Base-by-base conservation (phyloP, 768 basidiomycete species). In the Tricholoma matsutake region DNA sequence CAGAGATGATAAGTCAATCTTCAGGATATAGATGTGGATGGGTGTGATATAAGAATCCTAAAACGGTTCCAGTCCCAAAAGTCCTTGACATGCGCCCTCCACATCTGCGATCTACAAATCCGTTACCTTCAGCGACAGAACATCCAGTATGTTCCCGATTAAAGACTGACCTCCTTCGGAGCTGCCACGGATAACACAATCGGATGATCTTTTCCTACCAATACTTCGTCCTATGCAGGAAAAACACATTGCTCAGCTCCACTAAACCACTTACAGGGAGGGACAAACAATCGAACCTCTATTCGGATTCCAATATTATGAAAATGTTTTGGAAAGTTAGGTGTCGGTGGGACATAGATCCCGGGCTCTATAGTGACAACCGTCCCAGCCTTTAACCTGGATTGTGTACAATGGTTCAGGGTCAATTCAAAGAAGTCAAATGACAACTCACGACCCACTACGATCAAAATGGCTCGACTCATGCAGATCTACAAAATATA, bases 321-420 rank as follows among this genome's bases (percentile, higher is more conserved):
- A 74, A 94, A 98, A 56, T 85, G 84, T 64, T 84, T 89, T 2
- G 96, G 97, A 72, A 92, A 98, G 49, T 84, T 77, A 2, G 86
- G 69, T 6, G 83, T 80, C 1, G 88, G 86, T 3, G 96, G 97
- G 39, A 99, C 92, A 69, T 97, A 98, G 32, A 96, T 82, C 1
- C 90, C 92, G 61, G 93, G 94, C 69, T 97, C 96, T 61, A 98
- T 83, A 0, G 96, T 97, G 47, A 97, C 85, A 6, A 97, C 92
- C 86, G 94, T 97, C 0, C 95, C 95, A 6, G 81, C 80, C 63
- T 86, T 81, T 58, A 98, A 71, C 25, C 94, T 92, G 20, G 57
- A 41, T 59, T 7, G 41, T 6, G 25, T 9, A 39, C 18, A 22
- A 8, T 18, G 6, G 18, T 6, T 29, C 20, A 55, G 28, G 16